These are phyloP conservation scores for Hypoxylon sp. DNA, from an alignment of 2,329 filamentous ascomycete genomes.

Conservation along the genomic window DNA sequence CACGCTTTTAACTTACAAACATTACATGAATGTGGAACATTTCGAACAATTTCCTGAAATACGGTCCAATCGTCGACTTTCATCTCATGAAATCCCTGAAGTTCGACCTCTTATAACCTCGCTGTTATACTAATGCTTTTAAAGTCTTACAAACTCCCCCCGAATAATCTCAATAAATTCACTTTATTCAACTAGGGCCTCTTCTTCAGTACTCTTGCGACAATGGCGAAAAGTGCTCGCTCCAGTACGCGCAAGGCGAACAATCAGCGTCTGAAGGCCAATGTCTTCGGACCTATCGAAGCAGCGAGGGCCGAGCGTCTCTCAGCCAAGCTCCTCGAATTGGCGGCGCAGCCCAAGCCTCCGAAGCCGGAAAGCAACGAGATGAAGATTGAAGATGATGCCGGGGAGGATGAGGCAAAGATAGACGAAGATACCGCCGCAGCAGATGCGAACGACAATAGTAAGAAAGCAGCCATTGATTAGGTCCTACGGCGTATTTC, in stretches of 20 bases:
- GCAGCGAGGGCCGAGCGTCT: constrained; percentile 84
- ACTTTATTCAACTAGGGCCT: neutral
- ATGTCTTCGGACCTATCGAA: constrained; percentile 88
- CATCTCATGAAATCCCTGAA: neutral
- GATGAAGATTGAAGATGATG: constrained; percentile 63
- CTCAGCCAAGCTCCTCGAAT: constrained; percentile 85
- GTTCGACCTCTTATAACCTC: neutral
- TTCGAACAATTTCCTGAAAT: neutral
- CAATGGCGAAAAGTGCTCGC: constrained; percentile 90
- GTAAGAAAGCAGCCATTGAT: constrained; percentile 39
- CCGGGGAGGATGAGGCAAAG: constrained; percentile 32
- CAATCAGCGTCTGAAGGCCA: constrained; percentile 82
- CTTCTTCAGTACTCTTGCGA: neutral
- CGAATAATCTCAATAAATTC: constrained; percentile 5
- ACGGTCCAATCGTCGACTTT: neutral
- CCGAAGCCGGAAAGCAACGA: constrained; percentile 60
- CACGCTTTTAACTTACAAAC: neutral
- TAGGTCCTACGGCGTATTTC: neutral
- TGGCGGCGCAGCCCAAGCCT: constrained; percentile 84
- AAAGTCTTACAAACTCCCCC: constrained; percentile 12
- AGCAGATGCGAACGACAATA: constrained; percentile 52
- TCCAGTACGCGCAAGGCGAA: constrained; percentile 86
- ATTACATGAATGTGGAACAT: neutral
- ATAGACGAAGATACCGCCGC: constrained; percentile 50
- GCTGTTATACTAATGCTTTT: constrained; percentile 7